Evolutionary conservation across 1,284 basidiomycete genomes (phyloP).

Genomic region (Fomitopsis schrenkii): DNA sequence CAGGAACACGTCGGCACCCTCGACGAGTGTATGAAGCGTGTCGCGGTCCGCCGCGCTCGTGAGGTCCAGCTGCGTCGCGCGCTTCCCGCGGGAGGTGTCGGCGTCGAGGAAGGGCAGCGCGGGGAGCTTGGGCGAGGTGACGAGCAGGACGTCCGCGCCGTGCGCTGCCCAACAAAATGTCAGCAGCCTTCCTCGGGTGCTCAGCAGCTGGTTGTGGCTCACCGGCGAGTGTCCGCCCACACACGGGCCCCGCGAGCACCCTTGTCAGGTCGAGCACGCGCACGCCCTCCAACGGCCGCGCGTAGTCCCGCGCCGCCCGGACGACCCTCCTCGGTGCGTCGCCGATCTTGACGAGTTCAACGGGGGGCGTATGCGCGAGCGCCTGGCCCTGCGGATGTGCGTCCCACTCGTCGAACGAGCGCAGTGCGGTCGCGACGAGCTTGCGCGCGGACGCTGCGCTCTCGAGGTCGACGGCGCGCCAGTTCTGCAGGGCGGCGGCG

Average conservation of each 20-base stretch:
- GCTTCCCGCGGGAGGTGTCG: conserved; percentile 65
- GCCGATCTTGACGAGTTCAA: conserved; percentile 42
- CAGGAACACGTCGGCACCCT: conserved; percentile 56
- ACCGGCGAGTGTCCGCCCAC: conserved; percentile 56
- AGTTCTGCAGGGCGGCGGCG: conserved; percentile 35
- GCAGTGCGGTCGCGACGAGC: conserved; percentile 52
- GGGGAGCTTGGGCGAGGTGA: conserved; percentile 57
- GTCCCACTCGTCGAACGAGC: conserved; percentile 50
- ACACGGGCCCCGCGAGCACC: conserved; percentile 56
- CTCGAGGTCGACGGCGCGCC: conserved; percentile 51
- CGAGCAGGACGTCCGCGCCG: conserved; percentile 56
- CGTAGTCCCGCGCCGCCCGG: background rate
- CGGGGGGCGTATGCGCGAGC: conserved; percentile 35
- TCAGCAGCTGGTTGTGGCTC: background rate
- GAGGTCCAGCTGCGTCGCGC: conserved; percentile 60
- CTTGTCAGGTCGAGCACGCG: conserved; percentile 56
- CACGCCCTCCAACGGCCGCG: conserved; percentile 43
- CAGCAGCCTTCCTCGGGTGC: background rate
- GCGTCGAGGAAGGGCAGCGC: conserved; percentile 49
- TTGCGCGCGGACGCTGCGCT: conserved; percentile 38
- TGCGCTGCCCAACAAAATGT: conserved; percentile 35
- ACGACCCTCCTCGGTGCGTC: conserved; percentile 39
- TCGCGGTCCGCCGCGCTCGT: conserved; percentile 27
- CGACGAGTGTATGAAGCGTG: conserved; percentile 35
- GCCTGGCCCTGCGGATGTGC: conserved; percentile 43